Evolutionary conservation across 2,329 filamentous ascomycete genomes (phyloP).

Genomic region (Aspergillus pseudoviridinutans): DNA sequence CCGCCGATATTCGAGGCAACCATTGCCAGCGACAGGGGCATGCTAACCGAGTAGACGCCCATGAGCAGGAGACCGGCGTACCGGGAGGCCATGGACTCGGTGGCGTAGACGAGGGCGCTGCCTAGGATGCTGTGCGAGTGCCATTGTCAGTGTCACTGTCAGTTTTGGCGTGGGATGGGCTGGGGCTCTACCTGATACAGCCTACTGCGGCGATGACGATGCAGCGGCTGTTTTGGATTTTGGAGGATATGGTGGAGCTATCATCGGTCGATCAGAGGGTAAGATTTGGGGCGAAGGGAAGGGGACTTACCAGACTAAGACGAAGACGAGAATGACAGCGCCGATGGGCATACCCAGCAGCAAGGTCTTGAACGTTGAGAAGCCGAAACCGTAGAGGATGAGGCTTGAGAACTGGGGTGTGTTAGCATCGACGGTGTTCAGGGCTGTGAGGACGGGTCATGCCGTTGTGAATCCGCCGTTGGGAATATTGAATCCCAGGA

Average conservation of each 20-base stretch:
- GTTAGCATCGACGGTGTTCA: conserved; percentile 8
- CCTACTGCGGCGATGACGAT: conserved; percentile 15
- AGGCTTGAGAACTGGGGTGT: conserved; percentile 27
- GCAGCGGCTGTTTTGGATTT: conserved; percentile 8
- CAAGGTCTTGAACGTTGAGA: conserved; percentile 35
- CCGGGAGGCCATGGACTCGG: conserved; percentile 10
- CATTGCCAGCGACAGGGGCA: conserved; percentile 38
- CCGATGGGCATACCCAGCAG: conserved; percentile 43
- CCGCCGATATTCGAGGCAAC: conserved; percentile 46
- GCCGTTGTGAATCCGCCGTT: conserved; percentile 32
- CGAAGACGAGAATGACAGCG: conserved; percentile 16
- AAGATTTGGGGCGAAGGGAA: not conserved
- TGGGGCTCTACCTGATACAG: conserved; percentile 1
- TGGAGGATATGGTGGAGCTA: conserved; percentile 6
- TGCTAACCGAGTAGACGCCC: conserved; percentile 33
- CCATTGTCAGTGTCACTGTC: not conserved
- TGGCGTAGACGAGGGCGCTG: conserved; percentile 20
- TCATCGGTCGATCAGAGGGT: not conserved
- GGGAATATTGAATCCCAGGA: conserved; percentile 32
- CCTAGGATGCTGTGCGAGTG: conserved; percentile 16
- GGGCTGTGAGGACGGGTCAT: too few relatives aligned
- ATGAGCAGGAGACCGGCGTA: conserved; percentile 23
- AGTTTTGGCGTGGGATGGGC: not conserved
- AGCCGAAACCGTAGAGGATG: conserved; percentile 35
- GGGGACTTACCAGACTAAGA: not conserved